Base-by-base conservation (phyloP, 83 land plant genomes). In the Thuja plicata region DNA sequence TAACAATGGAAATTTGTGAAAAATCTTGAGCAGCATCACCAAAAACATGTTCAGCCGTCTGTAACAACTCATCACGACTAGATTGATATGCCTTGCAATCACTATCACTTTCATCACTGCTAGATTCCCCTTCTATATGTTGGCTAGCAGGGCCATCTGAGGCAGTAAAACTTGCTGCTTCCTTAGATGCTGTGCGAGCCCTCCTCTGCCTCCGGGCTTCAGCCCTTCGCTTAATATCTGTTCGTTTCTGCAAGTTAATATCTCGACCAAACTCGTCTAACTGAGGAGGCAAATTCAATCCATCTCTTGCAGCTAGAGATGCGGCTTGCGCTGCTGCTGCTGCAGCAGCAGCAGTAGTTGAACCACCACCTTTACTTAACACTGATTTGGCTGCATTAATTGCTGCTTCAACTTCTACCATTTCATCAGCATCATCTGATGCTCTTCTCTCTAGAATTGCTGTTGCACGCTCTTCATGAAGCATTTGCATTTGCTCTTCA, bases 211-310 rank as follows among this genome's bases (percentile, higher is more conserved):
- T 88, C 43, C 99, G 94, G 41, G 95, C 93, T 89, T 96, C 94
- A 76, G 96, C 96, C 88, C 98, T 92, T 87, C 92, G 91, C 43
- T 88, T 87, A 45, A 88, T 84, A 77, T 98, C 99, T 93, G 92
- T 88, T 3, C 97, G 93, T 86, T 94, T 97, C 88, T 98, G 95
- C 30, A 94, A 90, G 88, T 96, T 98, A 70, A 92, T 52, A 90
- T 98, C 99, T 50, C 99, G 93, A 80, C 99, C 99, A 92, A 94
- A 97, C 91, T 98, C 99, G 92, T 98, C 99, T 35, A 96, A 87
- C 90, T 97, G 90, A 41, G 94, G 92, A 16, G 95, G 95, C 27
- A 93, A 84, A 90, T 90, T 93, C 77, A 88, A 81, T 85, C 91
- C 92, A 13, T 89, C 95, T 73, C 91, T 90, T 46, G 87, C 85